Percentiles rank a stretch among this genome's conserved stretches.
phyloP scores from a whole-genome alignment of 345 rosid genomes.

The Populus simonii region DNA sequence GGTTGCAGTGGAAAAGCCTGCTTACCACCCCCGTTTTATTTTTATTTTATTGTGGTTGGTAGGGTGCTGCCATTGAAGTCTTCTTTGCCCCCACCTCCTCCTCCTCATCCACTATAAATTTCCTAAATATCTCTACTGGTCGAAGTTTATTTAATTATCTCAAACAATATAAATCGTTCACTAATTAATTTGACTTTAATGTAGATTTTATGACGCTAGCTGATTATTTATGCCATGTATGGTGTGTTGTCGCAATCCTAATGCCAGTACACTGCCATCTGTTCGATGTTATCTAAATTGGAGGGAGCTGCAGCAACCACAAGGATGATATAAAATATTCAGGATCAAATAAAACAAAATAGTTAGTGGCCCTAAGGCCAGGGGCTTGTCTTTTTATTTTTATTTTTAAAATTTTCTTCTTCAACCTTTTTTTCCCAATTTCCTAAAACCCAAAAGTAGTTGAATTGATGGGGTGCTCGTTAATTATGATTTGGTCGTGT shows the following conservation, averaged over 20 bases:
- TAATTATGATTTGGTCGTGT: too few relatives aligned
- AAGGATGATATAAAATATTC: not conserved
- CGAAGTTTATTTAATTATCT: not conserved
- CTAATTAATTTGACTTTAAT: not conserved
- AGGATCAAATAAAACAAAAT: not conserved
- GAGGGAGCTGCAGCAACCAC: not conserved
- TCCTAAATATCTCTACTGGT: not conserved
- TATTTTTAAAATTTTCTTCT: too few relatives aligned
- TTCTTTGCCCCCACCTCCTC: not conserved
- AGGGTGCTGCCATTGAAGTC: not conserved
- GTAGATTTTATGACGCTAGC: not conserved
- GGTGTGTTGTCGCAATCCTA: not conserved
- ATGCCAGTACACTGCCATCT: not conserved
- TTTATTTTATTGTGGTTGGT: conserved; percentile 2
- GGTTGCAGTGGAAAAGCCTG: not conserved
- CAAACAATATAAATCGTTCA: not conserved
- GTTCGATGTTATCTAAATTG: not conserved
- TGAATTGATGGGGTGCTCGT: too few relatives aligned
- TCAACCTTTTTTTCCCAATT: too few relatives aligned
- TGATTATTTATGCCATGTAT: not conserved
- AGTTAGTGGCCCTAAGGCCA: not conserved
- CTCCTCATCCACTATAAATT: not conserved
- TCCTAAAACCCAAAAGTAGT: too few relatives aligned
- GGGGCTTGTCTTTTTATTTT: not conserved
- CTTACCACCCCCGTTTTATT: conserved; percentile 10